A percentile compares a stretch with the other conserved stretches of the same genome.
These are phyloP conservation scores for Neophaeococcomyces mojaviensis DNA, from an alignment of 2,329 filamentous ascomycete genomes.

Conservation along the genomic window DNA sequence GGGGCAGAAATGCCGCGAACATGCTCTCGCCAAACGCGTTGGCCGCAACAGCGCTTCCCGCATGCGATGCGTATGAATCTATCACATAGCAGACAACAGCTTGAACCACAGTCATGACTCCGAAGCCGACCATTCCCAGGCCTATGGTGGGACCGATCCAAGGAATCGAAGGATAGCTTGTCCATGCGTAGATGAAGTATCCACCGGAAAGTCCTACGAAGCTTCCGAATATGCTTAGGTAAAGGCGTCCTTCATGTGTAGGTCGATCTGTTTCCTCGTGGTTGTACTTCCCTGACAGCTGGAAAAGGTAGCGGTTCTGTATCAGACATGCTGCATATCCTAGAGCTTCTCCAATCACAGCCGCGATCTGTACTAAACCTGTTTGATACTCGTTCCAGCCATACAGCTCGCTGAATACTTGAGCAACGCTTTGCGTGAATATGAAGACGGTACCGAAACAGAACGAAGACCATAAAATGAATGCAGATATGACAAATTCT, in stretches of 20 bases:
- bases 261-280: slow-evolving; percentile 30
- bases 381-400: slow-evolving; percentile 52
- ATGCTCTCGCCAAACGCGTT: slow-evolving; percentile 44
- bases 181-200: slow-evolving; percentile 47
- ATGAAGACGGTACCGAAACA: slow-evolving; percentile 42
- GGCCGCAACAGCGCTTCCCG: slow-evolving; percentile 43
- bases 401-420: slow-evolving; percentile 71
- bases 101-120: slow-evolving; percentile 40
- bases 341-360: slow-evolving; percentile 40
- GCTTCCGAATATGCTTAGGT: slow-evolving; percentile 36
- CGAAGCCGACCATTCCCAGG: slow-evolving; percentile 42
- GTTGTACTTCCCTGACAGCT: slow-evolving; percentile 28
- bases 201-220: slow-evolving; percentile 42
- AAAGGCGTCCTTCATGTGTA: slow-evolving; percentile 37
- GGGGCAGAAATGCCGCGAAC: slow-evolving; percentile 41
- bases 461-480: slow-evolving; percentile 44
- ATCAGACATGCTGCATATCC: slow-evolving; percentile 44
- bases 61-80: slow-evolving; percentile 44
- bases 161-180: slow-evolving; percentile 33
- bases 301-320: slow-evolving; percentile 43
- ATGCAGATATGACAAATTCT: slow-evolving; percentile 43
- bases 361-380: slow-evolving; percentile 39
- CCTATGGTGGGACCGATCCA: slow-evolving; percentile 45
- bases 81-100: slow-evolving; percentile 43
- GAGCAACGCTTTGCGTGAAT: slow-evolving; percentile 50